These are phyloP conservation scores for Bryoglossum gracile DNA, from an alignment of 495 filamentous ascomycete genomes.

Conservation along the genomic window DNA sequence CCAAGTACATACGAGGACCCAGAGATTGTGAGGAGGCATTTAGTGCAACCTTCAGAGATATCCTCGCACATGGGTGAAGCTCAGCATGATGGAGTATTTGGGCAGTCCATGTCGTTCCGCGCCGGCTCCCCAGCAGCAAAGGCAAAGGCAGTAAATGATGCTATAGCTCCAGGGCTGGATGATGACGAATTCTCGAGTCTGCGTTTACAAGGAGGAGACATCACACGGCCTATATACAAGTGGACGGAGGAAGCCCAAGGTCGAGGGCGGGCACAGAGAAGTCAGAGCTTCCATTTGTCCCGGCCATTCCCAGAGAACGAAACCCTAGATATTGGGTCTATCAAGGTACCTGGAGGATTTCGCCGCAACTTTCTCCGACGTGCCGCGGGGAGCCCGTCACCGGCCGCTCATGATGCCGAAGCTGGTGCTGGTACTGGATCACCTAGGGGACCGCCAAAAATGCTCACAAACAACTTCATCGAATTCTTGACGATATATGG, in stretches of 20 bases:
- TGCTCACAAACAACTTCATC: slow-evolving; percentile 85
- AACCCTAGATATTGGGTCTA: slow-evolving; percentile 72
- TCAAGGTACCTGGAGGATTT: slow-evolving; percentile 90
- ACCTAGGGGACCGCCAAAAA: slow-evolving; percentile 41
- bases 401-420: slow-evolving; percentile 34
- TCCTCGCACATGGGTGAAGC: slow-evolving; percentile 13
- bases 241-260: slow-evolving; percentile 81
- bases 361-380: slow-evolving; percentile 78
- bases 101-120: slow-evolving; percentile 17
- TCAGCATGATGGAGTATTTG: slow-evolving; percentile 22
- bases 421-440: slow-evolving; percentile 33
- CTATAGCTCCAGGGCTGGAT: slow-evolving; percentile 43
- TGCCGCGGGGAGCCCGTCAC: slow-evolving; percentile 50
- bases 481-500: slow-evolving; percentile 94
- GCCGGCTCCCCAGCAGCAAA: slow-evolving; percentile 36
- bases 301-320: slow-evolving; percentile 73
- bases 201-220: slow-evolving; percentile 84
- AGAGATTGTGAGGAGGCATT: slow-evolving; percentile 72
- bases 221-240: slow-evolving; percentile 87
- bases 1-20: slow-evolving; percentile 62
- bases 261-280: slow-evolving; percentile 54
- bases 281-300: slow-evolving; percentile 75
- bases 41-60: slow-evolving; percentile 64
- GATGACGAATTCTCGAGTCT: slow-evolving; percentile 89
- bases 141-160: slow-evolving; percentile 39